Evolutionary conservation across 2,329 filamentous ascomycete genomes (phyloP).

Genomic region (Zasmidium cellare): DNA sequence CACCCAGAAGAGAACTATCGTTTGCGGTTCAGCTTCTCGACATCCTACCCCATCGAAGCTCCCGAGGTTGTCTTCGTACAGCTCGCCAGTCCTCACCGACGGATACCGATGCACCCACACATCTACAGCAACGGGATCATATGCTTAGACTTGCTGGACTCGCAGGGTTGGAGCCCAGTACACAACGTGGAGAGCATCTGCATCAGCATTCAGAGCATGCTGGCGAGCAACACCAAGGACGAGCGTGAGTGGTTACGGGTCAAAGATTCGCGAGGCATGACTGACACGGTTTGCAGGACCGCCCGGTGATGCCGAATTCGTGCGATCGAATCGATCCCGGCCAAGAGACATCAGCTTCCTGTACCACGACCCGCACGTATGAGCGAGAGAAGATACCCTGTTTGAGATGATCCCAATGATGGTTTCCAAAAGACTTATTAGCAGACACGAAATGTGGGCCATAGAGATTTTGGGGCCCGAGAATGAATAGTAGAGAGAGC

Average conservation of each 20-base stretch:
- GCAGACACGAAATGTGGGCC: too few species aligned
- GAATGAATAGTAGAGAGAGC: too few species aligned
- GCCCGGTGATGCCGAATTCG: conserved; percentile 86
- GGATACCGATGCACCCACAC: conserved; percentile 92
- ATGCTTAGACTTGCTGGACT: conserved; percentile 87
- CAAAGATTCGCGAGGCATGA: neutral
- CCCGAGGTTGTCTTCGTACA: conserved; percentile 90
- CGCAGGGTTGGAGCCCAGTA: conserved; percentile 90
- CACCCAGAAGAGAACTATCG: conserved; percentile 70
- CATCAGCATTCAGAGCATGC: conserved; percentile 97
- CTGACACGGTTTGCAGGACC: conserved; percentile 49
- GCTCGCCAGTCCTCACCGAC: conserved; percentile 51
- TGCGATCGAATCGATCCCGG: conserved; percentile 72
- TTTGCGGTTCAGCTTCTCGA: conserved; percentile 81
- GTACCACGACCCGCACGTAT: conserved; percentile 79
- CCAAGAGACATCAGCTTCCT: conserved; percentile 90
- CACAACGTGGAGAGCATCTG: conserved; percentile 96
- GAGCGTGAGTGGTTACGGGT: conserved; percentile 58
- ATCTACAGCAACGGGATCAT: conserved; percentile 99
- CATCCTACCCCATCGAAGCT: conserved; percentile 89
- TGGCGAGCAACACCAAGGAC: conserved; percentile 90
- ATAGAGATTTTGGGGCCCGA: too few species aligned
- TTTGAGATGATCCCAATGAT: too few species aligned
- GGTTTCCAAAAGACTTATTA: too few species aligned
- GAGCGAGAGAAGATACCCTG: conserved; percentile 9